Percentiles rank a stretch among this genome's conserved stretches.
Evolutionary conservation across 2,329 filamentous ascomycete genomes (phyloP).

Genomic region (Aureobasidium sp.): DNA sequence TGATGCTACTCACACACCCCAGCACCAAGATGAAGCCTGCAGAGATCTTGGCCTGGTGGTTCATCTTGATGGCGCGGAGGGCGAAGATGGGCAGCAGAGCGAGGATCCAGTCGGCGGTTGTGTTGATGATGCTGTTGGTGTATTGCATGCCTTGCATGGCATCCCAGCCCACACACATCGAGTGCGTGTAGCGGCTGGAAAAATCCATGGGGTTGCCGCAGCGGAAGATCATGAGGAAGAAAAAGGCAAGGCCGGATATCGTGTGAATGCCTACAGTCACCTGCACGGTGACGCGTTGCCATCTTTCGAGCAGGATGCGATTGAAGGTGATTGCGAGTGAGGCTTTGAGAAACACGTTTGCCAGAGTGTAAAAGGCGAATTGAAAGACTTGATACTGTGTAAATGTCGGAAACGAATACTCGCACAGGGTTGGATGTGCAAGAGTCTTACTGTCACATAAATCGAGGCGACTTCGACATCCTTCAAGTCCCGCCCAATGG

Average conservation of each 20-base stretch:
- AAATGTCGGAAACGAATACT: no score
- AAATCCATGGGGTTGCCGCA: slow-evolving; percentile 4
- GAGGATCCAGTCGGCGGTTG: neutral
- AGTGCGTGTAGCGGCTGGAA: neutral
- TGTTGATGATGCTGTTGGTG: slow-evolving; percentile 8
- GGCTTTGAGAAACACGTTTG: slow-evolving; percentile 35
- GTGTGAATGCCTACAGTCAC: slow-evolving; percentile 18
- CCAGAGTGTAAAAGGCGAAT: slow-evolving; percentile 31
- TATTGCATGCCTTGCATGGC: slow-evolving; percentile 6
- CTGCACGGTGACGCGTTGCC: slow-evolving; percentile 28
- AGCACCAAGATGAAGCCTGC: neutral
- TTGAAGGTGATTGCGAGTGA: slow-evolving; percentile 38
- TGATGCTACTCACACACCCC: neutral
- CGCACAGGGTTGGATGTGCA: neutral
- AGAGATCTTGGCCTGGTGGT: slow-evolving; percentile 5
- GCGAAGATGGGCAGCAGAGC: slow-evolving; percentile 6
- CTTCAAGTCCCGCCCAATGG: neutral
- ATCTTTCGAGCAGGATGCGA: slow-evolving; percentile 31
- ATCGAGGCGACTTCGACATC: neutral
- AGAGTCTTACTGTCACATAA: neutral
- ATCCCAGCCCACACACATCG: slow-evolving; percentile 14
- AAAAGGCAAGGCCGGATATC: slow-evolving; percentile 28
- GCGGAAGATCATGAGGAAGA: slow-evolving; percentile 18
- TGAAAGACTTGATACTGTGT: slow-evolving; percentile 22
- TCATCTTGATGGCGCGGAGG: neutral